Evolutionary conservation across 2,329 filamentous ascomycete species (phyloP).

Genomic region (Chaetomiaceae sp.): DNA sequence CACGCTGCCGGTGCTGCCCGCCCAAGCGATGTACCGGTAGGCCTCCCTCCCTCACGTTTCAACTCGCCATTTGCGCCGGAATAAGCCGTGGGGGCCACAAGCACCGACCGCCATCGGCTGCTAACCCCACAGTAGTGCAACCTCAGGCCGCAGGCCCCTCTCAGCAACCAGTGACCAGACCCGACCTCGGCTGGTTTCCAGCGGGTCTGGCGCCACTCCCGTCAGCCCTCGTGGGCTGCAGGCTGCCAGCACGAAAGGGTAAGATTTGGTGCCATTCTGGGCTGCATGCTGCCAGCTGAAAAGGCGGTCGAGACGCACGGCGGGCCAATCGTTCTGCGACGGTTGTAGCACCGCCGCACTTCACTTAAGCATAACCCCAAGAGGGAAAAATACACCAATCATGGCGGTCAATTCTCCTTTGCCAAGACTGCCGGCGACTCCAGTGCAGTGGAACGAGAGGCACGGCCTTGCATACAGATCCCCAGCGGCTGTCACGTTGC

Average conservation of each 20-base stretch:
- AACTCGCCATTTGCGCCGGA: background rate
- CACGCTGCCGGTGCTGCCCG: background rate
- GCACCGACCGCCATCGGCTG: no score
- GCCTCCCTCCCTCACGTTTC: background rate
- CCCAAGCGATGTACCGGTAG: no score
- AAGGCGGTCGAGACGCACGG: conserved; percentile 6
- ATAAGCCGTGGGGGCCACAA: background rate
- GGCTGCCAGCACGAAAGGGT: conserved; percentile 2
- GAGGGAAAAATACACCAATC: conserved; percentile 9
- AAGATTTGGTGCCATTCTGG: conserved; percentile 13
- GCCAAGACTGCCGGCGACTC: conserved; percentile 7
- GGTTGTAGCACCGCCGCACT: conserved; percentile 9
- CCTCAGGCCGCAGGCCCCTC: no score
- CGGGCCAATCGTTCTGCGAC: conserved; percentile 9
- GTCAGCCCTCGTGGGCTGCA: conserved; percentile 7
- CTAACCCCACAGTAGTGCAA: no score
- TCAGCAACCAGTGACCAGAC: no score
- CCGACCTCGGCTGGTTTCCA: no score
- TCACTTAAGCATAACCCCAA: conserved; percentile 4
- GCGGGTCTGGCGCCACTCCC: no score
- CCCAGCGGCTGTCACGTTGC: conserved; percentile 12
- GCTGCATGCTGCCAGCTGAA: conserved; percentile 15
- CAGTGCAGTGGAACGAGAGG: conserved; percentile 6
- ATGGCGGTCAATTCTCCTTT: background rate
- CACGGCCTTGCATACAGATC: conserved; percentile 1